phyloP scores from a whole-genome alignment of 495 filamentous ascomycete species.

The Oleoguttula mirabilis region DNA sequence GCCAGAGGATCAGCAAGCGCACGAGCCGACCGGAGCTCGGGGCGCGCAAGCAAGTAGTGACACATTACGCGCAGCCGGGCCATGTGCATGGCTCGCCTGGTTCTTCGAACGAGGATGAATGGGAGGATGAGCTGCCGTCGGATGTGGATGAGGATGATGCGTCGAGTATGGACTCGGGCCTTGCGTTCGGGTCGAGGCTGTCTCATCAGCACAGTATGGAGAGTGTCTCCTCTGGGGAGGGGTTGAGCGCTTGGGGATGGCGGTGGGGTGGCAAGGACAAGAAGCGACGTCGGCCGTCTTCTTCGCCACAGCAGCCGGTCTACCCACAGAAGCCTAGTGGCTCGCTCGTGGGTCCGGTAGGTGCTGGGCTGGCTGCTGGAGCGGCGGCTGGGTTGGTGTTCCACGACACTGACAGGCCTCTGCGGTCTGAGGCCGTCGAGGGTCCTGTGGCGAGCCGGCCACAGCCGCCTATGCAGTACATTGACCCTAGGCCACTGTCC shows the following conservation, averaged over 20 bases:
- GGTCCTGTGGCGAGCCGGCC: slow-evolving; percentile 5
- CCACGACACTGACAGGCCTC: slow-evolving; percentile 1
- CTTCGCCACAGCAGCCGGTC: not conserved
- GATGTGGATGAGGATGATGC: slow-evolving; percentile 15
- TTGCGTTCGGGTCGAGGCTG: slow-evolving; percentile 40
- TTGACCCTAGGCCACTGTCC: slow-evolving; percentile 16
- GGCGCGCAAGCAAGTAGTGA: slow-evolving; percentile 1
- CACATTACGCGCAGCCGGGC: slow-evolving; percentile 23
- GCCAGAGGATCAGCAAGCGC: slow-evolving; percentile 24
- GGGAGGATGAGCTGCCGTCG: slow-evolving; percentile 42
- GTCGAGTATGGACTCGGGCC: slow-evolving; percentile 39
- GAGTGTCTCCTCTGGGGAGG: slow-evolving; percentile 39
- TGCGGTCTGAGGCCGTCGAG: not conserved
- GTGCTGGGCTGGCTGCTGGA: not conserved
- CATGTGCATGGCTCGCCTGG: not conserved
- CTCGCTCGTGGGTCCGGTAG: not conserved
- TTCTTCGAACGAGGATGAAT: slow-evolving; percentile 36
- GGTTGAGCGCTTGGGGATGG: slow-evolving; percentile 41
- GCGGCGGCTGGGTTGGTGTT: slow-evolving; percentile 10
- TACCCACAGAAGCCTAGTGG: slow-evolving; percentile 3
- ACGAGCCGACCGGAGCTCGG: slow-evolving; percentile 12
- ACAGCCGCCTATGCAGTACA: slow-evolving; percentile 15
- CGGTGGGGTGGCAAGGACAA: slow-evolving; percentile 44
- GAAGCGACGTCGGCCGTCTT: slow-evolving; percentile 23
- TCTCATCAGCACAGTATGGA: slow-evolving; percentile 32